These are phyloP conservation scores for Brassica hybrid DNA, from an alignment of 441 rosid species.

Conservation along the genomic window DNA sequence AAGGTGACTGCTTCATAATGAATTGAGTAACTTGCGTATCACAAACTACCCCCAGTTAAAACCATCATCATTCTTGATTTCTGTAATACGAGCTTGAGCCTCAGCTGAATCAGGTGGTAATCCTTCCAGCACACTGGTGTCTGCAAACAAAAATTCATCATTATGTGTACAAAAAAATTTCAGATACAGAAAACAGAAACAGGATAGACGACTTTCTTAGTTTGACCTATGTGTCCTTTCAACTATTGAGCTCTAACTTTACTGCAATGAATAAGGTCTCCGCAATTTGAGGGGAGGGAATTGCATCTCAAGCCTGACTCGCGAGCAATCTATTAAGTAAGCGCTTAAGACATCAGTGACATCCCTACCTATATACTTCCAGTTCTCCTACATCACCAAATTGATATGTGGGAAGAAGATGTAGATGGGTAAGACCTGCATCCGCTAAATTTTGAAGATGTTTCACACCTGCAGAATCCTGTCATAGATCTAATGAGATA, in stretches of 20 bases:
- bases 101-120: slow-evolving; percentile 83
- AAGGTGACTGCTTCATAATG: slow-evolving; percentile 28
- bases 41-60: slow-evolving; percentile 95
- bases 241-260: slow-evolving; percentile 1
- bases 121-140: slow-evolving; percentile 64
- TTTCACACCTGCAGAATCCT: slow-evolving; percentile 82
- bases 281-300: not conserved
- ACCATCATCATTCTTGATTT: slow-evolving; percentile 77
- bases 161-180: too few relatives aligned
- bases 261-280: not conserved
- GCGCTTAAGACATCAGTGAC: slow-evolving; percentile 24
- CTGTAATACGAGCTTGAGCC: slow-evolving; percentile 81
- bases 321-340: not conserved
- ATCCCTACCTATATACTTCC: slow-evolving; percentile 80
- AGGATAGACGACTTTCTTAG: slow-evolving; percentile 23
- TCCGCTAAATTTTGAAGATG: slow-evolving; percentile 82
- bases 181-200: too few relatives aligned
- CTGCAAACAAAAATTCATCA: slow-evolving; percentile 63
- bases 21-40: slow-evolving; percentile 24
- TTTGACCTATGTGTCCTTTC: slow-evolving; percentile 20
- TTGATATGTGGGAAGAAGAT: slow-evolving; percentile 88
- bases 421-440: slow-evolving; percentile 94
- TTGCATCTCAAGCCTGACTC: not conserved
- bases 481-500: slow-evolving; percentile 39
- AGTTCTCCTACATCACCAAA: slow-evolving; percentile 89